A percentile compares a stretch with the other conserved stretches of the same genome.
Evolutionary conservation across 2,329 filamentous ascomycete species (phyloP).

Genomic region (Pseudocercospora cruenta): DNA sequence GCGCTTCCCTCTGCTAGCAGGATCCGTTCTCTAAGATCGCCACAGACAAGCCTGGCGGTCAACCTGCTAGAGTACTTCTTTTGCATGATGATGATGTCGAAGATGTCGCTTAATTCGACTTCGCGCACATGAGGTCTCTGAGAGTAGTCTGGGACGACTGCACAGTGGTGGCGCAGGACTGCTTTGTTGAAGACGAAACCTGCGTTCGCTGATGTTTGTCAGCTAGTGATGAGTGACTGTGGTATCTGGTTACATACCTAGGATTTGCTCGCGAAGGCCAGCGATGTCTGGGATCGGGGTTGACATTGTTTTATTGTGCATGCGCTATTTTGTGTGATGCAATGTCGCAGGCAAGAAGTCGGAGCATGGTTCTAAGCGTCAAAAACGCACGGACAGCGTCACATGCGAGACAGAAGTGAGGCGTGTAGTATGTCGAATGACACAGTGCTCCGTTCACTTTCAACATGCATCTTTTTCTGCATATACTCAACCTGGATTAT

Average conservation of each 20-base stretch:
- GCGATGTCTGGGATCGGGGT: neutral
- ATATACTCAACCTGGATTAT: no score
- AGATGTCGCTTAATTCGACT: no score
- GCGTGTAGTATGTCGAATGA: no score
- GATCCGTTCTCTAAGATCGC: neutral
- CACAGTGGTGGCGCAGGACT: neutral
- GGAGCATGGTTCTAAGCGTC: neutral
- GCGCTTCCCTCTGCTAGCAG: neutral
- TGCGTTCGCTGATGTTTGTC: neutral
- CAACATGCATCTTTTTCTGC: no score
- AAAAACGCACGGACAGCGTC: neutral
- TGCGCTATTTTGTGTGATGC: neutral
- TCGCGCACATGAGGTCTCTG: no score
- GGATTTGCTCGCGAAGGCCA: neutral
- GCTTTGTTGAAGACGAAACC: neutral
- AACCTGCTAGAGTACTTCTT: no score
- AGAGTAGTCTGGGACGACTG: no score
- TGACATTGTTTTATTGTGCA: neutral
- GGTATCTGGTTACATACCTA: neutral
- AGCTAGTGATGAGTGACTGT: neutral
- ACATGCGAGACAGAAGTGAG: neutral
- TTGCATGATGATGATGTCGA: no score
- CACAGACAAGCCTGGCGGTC: no score
- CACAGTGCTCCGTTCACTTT: no score
- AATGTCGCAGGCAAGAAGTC: neutral